These are phyloP conservation scores for Barnettozyma sp. DNA, from an alignment of 805 yeast genomes.

Conservation along the genomic window DNA sequence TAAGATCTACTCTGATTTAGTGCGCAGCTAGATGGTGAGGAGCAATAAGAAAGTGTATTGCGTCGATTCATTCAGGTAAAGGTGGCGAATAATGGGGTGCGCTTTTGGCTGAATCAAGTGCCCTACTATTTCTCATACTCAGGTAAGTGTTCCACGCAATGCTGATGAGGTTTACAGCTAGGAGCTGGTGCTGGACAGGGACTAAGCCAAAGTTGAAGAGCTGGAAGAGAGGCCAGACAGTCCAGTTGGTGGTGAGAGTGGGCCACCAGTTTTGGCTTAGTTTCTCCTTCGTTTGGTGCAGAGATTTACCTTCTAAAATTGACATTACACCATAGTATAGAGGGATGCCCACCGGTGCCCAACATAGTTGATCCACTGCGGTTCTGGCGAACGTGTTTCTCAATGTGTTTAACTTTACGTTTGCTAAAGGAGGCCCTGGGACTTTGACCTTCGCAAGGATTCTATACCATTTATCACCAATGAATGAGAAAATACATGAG, in stretches of 20 bases:
- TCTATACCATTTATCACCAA: conserved; percentile 68
- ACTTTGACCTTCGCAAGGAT: conserved; percentile 38
- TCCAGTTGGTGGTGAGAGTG: conserved; percentile 71
- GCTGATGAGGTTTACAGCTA: conserved; percentile 63
- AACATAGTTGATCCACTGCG: conserved; percentile 60
- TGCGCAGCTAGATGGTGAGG: no score
- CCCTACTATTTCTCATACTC: conserved; percentile 46
- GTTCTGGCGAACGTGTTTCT: conserved; percentile 44
- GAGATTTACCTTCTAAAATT: conserved; percentile 48
- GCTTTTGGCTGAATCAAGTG: conserved; percentile 4
- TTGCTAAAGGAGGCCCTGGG: conserved; percentile 24
- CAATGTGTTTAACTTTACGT: conserved; percentile 17
- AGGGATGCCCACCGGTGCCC: conserved; percentile 77
- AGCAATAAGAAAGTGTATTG: no score
- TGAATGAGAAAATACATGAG: conserved; percentile 63
- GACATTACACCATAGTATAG: conserved; percentile 65
- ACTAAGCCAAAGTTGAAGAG: conserved; percentile 65
- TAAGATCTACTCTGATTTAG: no score
- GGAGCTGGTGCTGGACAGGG: conserved; percentile 63
- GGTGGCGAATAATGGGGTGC: conserved; percentile 34
- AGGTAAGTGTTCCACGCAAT: conserved; percentile 81
- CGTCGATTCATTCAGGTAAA: conserved; percentile 29
- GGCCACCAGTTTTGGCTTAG: conserved; percentile 50
- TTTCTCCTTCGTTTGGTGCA: conserved; percentile 35
- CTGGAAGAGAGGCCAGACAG: conserved; percentile 89